Evolutionary conservation across 495 filamentous ascomycete genomes (phyloP).

Genomic region (Penicillium tannophilum): DNA sequence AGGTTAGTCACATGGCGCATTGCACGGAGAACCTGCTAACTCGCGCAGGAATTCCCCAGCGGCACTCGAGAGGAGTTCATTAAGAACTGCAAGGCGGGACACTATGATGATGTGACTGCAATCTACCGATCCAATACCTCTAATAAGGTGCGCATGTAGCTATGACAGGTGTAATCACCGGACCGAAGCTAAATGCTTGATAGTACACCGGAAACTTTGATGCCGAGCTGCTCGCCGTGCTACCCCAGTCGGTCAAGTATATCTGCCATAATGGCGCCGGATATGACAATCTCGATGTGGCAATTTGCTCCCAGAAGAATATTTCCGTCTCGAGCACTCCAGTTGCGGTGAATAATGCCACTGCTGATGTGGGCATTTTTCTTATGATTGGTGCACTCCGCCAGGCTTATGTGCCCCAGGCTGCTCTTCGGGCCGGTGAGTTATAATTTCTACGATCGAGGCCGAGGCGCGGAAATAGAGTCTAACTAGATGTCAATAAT

Average conservation of each 20-base stretch:
- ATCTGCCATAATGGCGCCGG: conserved; percentile 86
- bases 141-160: conserved; percentile 44
- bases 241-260: conserved; percentile 71
- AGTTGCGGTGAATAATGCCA: conserved; percentile 68
- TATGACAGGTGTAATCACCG: background rate
- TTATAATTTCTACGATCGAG: conserved; percentile 18
- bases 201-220: conserved; percentile 64
- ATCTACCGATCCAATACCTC: conserved; percentile 63
- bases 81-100: conserved; percentile 51
- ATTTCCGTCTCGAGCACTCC: conserved; percentile 69
- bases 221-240: conserved; percentile 55
- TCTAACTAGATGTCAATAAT: conserved; percentile 8
- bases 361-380: conserved; percentile 72
- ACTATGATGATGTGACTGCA: conserved; percentile 58
- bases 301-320: conserved; percentile 64
- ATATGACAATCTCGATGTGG: conserved; percentile 79
- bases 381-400: conserved; percentile 70
- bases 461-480: too few species aligned
- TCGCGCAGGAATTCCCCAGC: conserved; percentile 53
- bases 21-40: background rate
- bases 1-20: conserved; percentile 36
- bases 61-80: conserved; percentile 57
- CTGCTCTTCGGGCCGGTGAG: conserved; percentile 60
- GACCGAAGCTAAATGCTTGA: background rate
- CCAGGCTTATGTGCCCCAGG: conserved; percentile 62